A percentile compares a stretch with the other conserved stretches of the same genome.
phyloP scores from a whole-genome alignment of 2,329 filamentous ascomycete genomes.

The Raffaelea albimanens region DNA sequence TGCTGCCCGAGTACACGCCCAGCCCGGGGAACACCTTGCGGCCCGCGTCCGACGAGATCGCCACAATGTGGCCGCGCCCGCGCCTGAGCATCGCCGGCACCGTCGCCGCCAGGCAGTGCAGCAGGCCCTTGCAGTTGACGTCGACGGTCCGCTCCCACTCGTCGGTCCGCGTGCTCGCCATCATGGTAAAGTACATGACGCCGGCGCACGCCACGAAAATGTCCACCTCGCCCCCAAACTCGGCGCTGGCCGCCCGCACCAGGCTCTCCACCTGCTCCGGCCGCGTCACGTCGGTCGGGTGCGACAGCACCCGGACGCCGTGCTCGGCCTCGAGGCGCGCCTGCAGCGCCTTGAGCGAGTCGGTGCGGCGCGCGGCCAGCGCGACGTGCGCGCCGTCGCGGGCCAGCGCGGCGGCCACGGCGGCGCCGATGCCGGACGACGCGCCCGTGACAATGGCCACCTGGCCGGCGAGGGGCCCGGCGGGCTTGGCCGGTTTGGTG shows the following conservation, averaged over 20 bases:
- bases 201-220: slow-evolving; percentile 74
- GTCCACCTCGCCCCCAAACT: slow-evolving; percentile 59
- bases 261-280: slow-evolving; percentile 57
- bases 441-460: slow-evolving; percentile 73
- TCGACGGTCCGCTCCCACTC: slow-evolving; percentile 79
- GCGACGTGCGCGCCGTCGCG: slow-evolving; percentile 63
- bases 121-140: slow-evolving; percentile 76
- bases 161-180: slow-evolving; percentile 63
- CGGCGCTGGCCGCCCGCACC: slow-evolving; percentile 44
- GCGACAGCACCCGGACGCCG: slow-evolving; percentile 57
- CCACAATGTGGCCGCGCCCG: slow-evolving; percentile 62
- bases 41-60: slow-evolving; percentile 74
- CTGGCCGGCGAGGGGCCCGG: slow-evolving; percentile 55
- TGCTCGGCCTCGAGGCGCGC: slow-evolving; percentile 36
- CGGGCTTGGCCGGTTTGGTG: slow-evolving; percentile 15
- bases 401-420: slow-evolving; percentile 59
- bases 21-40: slow-evolving; percentile 74
- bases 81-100: slow-evolving; percentile 65
- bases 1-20: slow-evolving; percentile 73
- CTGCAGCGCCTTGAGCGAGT: slow-evolving; percentile 60
- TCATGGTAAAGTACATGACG: slow-evolving; percentile 86
- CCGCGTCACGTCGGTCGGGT: slow-evolving; percentile 64
- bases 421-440: slow-evolving; percentile 70
- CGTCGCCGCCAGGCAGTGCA: slow-evolving; percentile 60
- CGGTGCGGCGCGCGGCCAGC: slow-evolving; percentile 60